Conservation (phyloP, 1,284 basidiomycete genomes). For the Microstroma glucosiphilum region DNA sequence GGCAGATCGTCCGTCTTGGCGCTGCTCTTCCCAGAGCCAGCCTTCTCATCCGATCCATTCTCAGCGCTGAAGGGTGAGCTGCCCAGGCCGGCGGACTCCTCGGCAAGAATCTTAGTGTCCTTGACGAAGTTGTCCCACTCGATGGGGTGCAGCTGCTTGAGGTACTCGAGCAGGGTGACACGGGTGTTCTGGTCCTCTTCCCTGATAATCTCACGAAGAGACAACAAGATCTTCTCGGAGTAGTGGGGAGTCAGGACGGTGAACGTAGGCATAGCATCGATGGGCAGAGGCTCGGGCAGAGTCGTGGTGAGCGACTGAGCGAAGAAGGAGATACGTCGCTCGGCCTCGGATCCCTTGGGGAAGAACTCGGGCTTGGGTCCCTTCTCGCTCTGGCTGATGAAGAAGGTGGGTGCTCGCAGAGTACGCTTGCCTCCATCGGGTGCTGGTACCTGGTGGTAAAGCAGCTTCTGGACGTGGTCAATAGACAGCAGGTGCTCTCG, state of each 20-base stretch:
- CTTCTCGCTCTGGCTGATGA: conserved; percentile 49
- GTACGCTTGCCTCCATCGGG: conserved; percentile 49
- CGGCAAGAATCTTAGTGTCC: conserved; percentile 97
- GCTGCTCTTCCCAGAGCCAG: conserved; percentile 31
- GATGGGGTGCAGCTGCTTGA: conserved; percentile 94
- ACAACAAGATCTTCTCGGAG: conserved; percentile 50
- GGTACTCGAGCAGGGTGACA: conserved; percentile 56
- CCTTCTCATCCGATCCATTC: conserved; percentile 41
- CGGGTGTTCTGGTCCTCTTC: conserved; percentile 52
- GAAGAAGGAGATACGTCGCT: conserved; percentile 51
- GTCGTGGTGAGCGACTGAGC: conserved; percentile 49
- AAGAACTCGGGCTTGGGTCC: conserved; percentile 50
- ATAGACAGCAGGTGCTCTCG: conserved; percentile 50
- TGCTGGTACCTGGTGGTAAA: conserved; percentile 51
- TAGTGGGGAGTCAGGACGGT: conserved; percentile 51
- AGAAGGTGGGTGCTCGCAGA: conserved; percentile 50
- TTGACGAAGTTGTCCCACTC: conserved; percentile 99
- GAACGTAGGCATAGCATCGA: conserved; percentile 51
- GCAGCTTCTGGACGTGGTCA: conserved; percentile 50
- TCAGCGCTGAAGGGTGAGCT: conserved; percentile 66
- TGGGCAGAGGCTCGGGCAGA: conserved; percentile 47
- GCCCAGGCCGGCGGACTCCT: conserved; percentile 83
- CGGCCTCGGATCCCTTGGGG: conserved; percentile 50
- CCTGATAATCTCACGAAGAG: conserved; percentile 50
- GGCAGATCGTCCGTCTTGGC: conserved; percentile 76